phyloP scores from a whole-genome alignment of 2,329 filamentous ascomycete species.

The Cryphonectria radicalis region DNA sequence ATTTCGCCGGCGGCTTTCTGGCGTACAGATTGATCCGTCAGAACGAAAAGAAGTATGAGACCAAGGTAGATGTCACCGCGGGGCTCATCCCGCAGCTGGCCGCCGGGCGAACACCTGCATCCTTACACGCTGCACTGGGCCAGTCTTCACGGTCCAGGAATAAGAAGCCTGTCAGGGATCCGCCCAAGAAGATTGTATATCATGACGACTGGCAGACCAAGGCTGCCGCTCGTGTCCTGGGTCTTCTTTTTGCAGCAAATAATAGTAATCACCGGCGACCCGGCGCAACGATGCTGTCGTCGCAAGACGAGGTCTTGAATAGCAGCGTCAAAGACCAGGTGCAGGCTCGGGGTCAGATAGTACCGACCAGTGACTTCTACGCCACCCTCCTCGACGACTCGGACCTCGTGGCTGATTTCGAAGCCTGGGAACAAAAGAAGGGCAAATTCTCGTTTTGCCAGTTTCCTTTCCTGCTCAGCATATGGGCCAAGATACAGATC shows the following conservation, averaged over 20 bases:
- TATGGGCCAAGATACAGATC: conserved; percentile 90
- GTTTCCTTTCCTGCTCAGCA: conserved; percentile 88
- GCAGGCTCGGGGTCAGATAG: conserved; percentile 63
- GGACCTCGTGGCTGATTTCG: conserved; percentile 85
- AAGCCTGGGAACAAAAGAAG: conserved; percentile 78
- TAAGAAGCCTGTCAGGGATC: conserved; percentile 57
- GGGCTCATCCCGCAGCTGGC: conserved; percentile 76
- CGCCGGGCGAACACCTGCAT: conserved; percentile 67
- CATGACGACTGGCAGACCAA: conserved; percentile 89
- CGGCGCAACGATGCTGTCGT: conserved; percentile 11
- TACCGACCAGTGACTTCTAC: conserved; percentile 86
- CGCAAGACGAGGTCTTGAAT: conserved; percentile 36
- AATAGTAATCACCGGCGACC: conserved; percentile 46
- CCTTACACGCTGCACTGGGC: conserved; percentile 78
- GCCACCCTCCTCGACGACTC: conserved; percentile 83
- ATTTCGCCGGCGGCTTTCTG: conserved; percentile 77
- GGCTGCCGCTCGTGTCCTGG: conserved; percentile 78
- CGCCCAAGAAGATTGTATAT: conserved; percentile 65
- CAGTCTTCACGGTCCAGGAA: conserved; percentile 48
- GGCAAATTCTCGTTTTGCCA: conserved; percentile 87
- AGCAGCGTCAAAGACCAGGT: conserved; percentile 47
- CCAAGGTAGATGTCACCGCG: conserved; percentile 63
- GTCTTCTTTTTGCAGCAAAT: conserved; percentile 82
- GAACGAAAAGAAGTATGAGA: conserved; percentile 66
- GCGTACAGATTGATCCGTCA: conserved; percentile 78